Percentiles rank a stretch among this genome's conserved stretches.
phyloP scores from a whole-genome alignment of 1,284 basidiomycete genomes.

The Ceratobasidium sp. region DNA sequence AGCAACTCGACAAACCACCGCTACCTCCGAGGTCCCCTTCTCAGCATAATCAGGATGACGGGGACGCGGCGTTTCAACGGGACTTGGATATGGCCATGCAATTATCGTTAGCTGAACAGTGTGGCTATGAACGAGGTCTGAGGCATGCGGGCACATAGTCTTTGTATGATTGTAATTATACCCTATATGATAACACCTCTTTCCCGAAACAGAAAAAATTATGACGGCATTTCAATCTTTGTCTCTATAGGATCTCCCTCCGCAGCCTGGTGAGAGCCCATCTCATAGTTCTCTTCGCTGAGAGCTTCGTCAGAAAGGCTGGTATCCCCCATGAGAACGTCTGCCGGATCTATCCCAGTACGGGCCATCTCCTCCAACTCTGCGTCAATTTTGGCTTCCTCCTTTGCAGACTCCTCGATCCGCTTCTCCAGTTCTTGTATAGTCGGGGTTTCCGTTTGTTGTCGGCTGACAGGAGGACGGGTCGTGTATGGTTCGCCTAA shows the following conservation, averaged over 20 bases:
- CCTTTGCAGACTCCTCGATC: slow-evolving; percentile 25
- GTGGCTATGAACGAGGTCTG: slow-evolving; percentile 53
- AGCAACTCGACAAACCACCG: slow-evolving; percentile 9
- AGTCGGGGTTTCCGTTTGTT: slow-evolving; percentile 33
- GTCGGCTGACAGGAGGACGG: slow-evolving; percentile 5
- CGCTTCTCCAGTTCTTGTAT: slow-evolving; percentile 21
- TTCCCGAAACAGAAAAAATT: background rate
- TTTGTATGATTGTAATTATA: background rate
- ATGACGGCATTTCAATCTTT: background rate
- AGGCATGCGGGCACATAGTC: background rate
- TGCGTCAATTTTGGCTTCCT: slow-evolving; percentile 17
- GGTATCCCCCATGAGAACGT: background rate
- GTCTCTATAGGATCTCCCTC: background rate
- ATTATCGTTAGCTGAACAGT: slow-evolving; percentile 58
- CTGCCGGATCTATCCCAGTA: background rate
- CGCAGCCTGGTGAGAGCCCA: background rate
- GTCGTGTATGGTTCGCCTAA: background rate
- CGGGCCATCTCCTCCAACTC: slow-evolving; percentile 21
- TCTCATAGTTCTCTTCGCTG: slow-evolving; percentile 10
- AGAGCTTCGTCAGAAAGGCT: slow-evolving; percentile 21
- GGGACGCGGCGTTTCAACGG: slow-evolving; percentile 56
- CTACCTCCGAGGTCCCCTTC: slow-evolving; percentile 30
- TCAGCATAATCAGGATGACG: slow-evolving; percentile 49
- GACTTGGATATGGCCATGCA: slow-evolving; percentile 59
- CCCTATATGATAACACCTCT: background rate